Evolutionary conservation across 2,329 filamentous ascomycete genomes (phyloP).

Genomic region (Trichoderma breve): DNA sequence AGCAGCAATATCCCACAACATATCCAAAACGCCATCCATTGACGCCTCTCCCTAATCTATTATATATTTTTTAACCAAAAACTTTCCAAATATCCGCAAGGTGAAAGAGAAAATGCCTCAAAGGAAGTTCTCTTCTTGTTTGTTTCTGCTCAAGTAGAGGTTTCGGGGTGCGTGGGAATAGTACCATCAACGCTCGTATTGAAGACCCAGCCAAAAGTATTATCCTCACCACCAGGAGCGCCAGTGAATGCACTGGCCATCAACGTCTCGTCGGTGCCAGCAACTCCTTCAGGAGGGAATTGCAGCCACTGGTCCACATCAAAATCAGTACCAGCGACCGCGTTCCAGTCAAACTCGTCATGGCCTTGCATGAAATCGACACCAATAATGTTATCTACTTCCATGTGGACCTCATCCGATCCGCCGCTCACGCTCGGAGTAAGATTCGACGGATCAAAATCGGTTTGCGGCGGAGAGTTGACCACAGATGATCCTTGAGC

Average conservation of each 20-base stretch:
- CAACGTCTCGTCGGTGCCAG: conserved; percentile 38
- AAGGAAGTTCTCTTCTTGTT: not conserved
- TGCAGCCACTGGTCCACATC: conserved; percentile 60
- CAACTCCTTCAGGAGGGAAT: conserved; percentile 51
- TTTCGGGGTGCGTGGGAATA: not conserved
- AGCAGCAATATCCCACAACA: not conserved
- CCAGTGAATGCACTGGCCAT: conserved; percentile 35
- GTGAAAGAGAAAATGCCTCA: not conserved
- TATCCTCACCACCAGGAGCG: conserved; percentile 27
- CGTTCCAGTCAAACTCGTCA: conserved; percentile 55
- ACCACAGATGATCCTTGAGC: conserved; percentile 35
- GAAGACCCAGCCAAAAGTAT: conserved; percentile 30
- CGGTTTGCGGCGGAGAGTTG: conserved; percentile 46
- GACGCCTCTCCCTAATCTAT: not conserved
- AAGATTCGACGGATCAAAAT: conserved; percentile 41
- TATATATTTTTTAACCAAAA: not conserved
- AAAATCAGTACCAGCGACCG: conserved; percentile 51
- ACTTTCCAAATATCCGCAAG: not conserved
- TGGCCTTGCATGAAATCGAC: conserved; percentile 48
- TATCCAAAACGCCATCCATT: not conserved
- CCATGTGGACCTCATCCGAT: conserved; percentile 40
- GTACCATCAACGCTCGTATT: conserved; percentile 29
- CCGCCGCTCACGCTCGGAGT: conserved; percentile 47
- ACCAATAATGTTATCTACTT: conserved; percentile 39
- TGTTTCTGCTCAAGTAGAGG: not conserved